Conservation (phyloP, 179 eudicot species). For the Vitellaria paradoxa region DNA sequence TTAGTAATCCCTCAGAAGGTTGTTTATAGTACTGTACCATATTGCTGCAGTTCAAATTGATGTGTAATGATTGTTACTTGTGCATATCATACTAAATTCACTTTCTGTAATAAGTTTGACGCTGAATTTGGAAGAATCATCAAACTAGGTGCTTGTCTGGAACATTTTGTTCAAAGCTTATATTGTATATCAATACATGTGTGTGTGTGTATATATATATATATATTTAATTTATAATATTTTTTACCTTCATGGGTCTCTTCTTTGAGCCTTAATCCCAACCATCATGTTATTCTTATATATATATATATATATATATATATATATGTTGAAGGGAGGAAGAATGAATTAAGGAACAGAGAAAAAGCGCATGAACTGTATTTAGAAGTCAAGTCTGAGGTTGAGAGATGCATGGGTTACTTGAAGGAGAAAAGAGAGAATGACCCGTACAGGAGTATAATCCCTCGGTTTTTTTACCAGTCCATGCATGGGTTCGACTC, state of each 20-base stretch:
- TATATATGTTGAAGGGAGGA: constrained; percentile 36
- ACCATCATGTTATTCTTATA: too few species aligned
- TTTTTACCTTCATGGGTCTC: too few species aligned
- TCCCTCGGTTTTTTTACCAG: constrained; percentile 44
- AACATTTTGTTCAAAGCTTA: too few species aligned
- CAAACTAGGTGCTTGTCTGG: not conserved
- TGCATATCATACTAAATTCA: not conserved
- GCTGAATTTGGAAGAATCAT: not conserved
- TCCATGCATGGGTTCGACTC: constrained; percentile 42
- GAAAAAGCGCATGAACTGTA: constrained; percentile 57
- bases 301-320: too few species aligned
- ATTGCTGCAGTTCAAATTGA: too few species aligned
- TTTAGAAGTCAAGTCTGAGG: constrained; percentile 60
- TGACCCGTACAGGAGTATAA: constrained; percentile 56
- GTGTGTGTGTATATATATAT: too few species aligned
- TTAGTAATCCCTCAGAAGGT: too few species aligned
- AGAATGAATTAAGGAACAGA: constrained; percentile 48
- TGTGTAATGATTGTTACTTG: not conserved
- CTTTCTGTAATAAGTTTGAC: not conserved
- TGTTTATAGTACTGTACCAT: too few species aligned
- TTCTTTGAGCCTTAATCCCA: too few species aligned
- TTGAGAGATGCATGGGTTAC: constrained; percentile 53
- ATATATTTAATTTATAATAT: too few species aligned
- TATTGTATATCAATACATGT: too few species aligned
- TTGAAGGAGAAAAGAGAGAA: constrained; percentile 59